Base-by-base conservation (phyloP, 179 eudicot species). In the Amaranthus tricolor region DNA sequence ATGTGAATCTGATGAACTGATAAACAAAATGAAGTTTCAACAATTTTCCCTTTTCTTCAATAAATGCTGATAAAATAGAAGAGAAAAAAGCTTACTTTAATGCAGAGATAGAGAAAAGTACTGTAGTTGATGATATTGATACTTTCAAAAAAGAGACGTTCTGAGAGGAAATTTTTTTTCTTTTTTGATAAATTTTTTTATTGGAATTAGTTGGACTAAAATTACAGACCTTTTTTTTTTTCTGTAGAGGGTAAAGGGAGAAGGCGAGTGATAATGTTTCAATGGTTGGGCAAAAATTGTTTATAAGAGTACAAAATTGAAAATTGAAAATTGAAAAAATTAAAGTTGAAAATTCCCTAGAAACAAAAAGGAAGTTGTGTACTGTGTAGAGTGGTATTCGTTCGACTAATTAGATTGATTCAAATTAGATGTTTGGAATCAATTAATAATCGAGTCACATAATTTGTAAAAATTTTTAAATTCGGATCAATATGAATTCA, bases 1-100 rank as follows among this genome's bases (percentile, higher is more conserved):
- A 44, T 57, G 14, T 54, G 48, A 73, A 68, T 31, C 14, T 67
- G 77, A 76, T 72, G 74, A 72, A 67, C 62, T 75, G 9, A 49
- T 5, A 3, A 48, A 19, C 19, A 21, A 53, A 69, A 6, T 69
- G 72, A 54, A 53, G 49, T 31, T 53, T 7, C 10, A 3, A 6
- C 11, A 68, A 68, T 68, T 47, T 45, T 6, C 53, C 44, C 16
- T 54, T 62, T 54, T 24, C 20, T 40, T 63, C 71, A 51, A n/a
- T 48, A 11, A 51, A 60, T 62, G 68, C 62, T 12, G 11, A 19
- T 70, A 45, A 19, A 72, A 20, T 45, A 19, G 13, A 31, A 31
- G 71, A 62, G 74, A 76, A 45, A 66, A 72, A 24, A 15, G 59
- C 13, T 49, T 24, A 59, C 45, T 65, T 77, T 52, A 44, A 47